phyloP scores from a whole-genome alignment of 345 rosid genomes.

The Pseudoturritis turrita region DNA sequence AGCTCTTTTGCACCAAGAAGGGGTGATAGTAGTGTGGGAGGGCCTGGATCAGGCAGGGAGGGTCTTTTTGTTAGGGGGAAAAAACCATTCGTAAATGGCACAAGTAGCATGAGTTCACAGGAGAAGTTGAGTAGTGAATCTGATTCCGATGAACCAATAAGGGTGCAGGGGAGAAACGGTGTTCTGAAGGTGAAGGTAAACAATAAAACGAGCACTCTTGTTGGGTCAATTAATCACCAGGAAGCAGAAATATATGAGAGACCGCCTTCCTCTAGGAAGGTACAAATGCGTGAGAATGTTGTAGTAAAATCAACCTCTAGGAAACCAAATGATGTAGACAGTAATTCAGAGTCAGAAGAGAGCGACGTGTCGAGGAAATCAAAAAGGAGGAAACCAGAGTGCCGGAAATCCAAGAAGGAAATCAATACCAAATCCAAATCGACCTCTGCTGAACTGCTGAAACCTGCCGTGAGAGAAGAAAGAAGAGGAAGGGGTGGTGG shows the following conservation, averaged over 20 bases:
- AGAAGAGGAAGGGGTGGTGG: slow-evolving; percentile 66
- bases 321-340: slow-evolving; percentile 35
- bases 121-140: slow-evolving; percentile 39
- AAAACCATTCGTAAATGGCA: slow-evolving; percentile 37
- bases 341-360: slow-evolving; percentile 51
- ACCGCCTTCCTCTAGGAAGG: slow-evolving; percentile 31
- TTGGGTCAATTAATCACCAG: slow-evolving; percentile 30
- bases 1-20: slow-evolving; percentile 31
- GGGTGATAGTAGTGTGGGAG: slow-evolving; percentile 39
- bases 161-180: slow-evolving; percentile 96
- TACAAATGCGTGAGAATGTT: slow-evolving; percentile 35
- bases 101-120: slow-evolving; percentile 29
- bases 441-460: slow-evolving; percentile 34
- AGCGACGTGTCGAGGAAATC: slow-evolving; percentile 43
- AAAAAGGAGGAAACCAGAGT: slow-evolving; percentile 32
- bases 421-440: slow-evolving; percentile 37
- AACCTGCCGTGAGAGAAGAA: slow-evolving; percentile 39
- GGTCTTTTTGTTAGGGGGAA: slow-evolving; percentile 46
- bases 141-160: slow-evolving; percentile 57
- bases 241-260: slow-evolving; percentile 43
- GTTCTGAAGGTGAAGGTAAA: slow-evolving; percentile 84
- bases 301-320: slow-evolving; percentile 31
- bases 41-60: slow-evolving; percentile 54
- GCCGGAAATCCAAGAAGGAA: slow-evolving; percentile 32
- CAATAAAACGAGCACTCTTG: slow-evolving; percentile 33